These are phyloP conservation scores for Paxillus involutus DNA, from an alignment of 768 basidiomycete genomes.

Conservation along the genomic window DNA sequence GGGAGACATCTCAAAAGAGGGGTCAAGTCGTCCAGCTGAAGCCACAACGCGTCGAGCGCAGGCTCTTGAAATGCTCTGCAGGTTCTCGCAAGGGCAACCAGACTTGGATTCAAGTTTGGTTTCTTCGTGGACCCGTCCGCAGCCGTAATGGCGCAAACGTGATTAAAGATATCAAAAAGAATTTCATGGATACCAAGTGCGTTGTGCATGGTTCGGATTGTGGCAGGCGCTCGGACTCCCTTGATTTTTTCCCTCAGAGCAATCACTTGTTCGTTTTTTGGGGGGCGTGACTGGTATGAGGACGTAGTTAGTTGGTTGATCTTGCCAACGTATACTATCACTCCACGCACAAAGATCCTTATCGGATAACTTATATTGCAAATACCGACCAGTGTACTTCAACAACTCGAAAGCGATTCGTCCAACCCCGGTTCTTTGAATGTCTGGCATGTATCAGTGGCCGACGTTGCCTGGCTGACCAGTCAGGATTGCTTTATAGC, in stretches of 20 bases:
- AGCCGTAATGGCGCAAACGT: neutral
- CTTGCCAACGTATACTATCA: too few species aligned
- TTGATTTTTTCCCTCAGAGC: too few species aligned
- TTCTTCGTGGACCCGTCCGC: neutral
- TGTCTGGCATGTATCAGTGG: neutral
- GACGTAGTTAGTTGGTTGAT: too few species aligned
- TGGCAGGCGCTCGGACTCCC: too few species aligned
- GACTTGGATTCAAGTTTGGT: neutral
- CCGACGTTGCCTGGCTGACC: neutral
- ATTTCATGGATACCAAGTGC: slow-evolving; percentile 4
- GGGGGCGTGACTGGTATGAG: too few species aligned
- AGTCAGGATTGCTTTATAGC: neutral
- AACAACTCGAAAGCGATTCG: too few species aligned
- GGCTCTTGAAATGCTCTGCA: slow-evolving; percentile 8
- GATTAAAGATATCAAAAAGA: neutral
- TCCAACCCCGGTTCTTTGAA: neutral
- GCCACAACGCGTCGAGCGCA: slow-evolving; percentile 6
- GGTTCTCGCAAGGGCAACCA: slow-evolving; percentile 11
- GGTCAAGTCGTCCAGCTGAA: neutral
- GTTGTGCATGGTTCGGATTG: neutral
- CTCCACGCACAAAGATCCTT: too few species aligned
- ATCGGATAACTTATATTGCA: neutral
- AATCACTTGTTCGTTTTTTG: too few species aligned
- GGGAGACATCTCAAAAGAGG: slow-evolving; percentile 1
- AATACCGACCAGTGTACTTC: too few species aligned